Base-by-base conservation (phyloP, 352 stramenopile genomes). In the Pythium phragmiticola region DNA sequence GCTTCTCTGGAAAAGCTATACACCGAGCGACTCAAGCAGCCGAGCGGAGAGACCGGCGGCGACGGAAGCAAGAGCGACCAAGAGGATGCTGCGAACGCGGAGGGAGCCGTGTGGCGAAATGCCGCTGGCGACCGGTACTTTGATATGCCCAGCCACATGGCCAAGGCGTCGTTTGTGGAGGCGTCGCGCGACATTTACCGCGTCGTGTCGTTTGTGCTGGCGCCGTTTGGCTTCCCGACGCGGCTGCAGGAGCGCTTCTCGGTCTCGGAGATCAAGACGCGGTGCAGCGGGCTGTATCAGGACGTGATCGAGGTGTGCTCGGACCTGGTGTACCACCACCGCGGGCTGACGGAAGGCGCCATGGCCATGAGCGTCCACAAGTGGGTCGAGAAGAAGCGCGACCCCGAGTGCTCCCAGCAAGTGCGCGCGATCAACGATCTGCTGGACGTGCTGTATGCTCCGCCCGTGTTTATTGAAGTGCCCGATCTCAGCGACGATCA, bases 281-380 rank as follows among this genome's bases (percentile, higher is more conserved):
- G 85, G 41, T 85, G 77, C 45, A 84, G 82, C 8, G 84, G 82
- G 37, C 76, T 95, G 2, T 89, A 92, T 57, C 86, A 95, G 52
- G 86, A 95, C 52, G 80, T 91, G 37, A 88, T 95, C 54, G 86
- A 95, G 51, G 84, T 93, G 55, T 89, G 84, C 42, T 93, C 84
- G 6, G 86, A 95, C 34, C 60, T 95, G n/a, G 80, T 93, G n/a
- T 95, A 95, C 60, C 72, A 78, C 50, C 65, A 87, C 54, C 81
- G 80, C 45, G 74, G 73, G 21, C 53, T 95, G 14, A 89, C 82
- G 47, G 86, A 95, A 82, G 84, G 84, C 34, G 78, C 78, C 7
- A 95, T 95, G 86, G 86, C 86, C 19, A 91, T 93, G 81, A 95
- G 86, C 42, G 84, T 92, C 41, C 86, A 95, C 72, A 91, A 89